Evolutionary conservation across 345 rosid species (phyloP).

Genomic region (Euphorbia lathyris): DNA sequence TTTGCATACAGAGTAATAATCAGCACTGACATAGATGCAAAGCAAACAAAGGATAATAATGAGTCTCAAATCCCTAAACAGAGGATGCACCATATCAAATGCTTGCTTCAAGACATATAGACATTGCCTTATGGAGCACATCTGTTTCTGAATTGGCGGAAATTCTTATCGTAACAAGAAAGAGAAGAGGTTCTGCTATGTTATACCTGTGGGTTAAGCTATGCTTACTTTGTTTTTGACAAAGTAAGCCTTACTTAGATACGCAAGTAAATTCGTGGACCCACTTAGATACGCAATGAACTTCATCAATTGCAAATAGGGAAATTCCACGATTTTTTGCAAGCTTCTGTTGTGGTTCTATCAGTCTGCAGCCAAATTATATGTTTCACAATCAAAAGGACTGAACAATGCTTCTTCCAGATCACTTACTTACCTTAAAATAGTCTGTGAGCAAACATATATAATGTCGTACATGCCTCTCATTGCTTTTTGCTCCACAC

Average conservation of each 20-base stretch:
- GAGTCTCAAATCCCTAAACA: too few relatives aligned
- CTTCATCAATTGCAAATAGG: conserved; percentile 90
- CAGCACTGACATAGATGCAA: too few relatives aligned
- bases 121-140: too few relatives aligned
- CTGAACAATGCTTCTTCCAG: conserved; percentile 10
- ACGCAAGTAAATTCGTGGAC: too few relatives aligned
- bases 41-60: too few relatives aligned
- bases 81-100: too few relatives aligned
- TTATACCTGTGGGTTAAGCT: conserved; percentile 81
- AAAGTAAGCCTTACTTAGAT: too few relatives aligned
- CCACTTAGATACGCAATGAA: conserved; percentile 92
- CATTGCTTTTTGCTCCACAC: conserved; percentile 82
- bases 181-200: conserved; percentile 68
- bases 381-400: conserved; percentile 8
- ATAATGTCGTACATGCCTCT: conserved; percentile 70
- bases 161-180: conserved; percentile 57
- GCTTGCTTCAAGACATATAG: too few relatives aligned
- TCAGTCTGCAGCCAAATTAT: conserved; percentile 47
- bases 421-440: conserved; percentile 46
- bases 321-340: conserved; percentile 73
- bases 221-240: too few relatives aligned
- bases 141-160: conserved; percentile 48
- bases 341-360: conserved; percentile 67
- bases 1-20: too few relatives aligned
- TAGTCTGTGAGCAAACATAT: conserved; percentile 87